Evolutionary conservation across 257 asterid species (phyloP), one percentile per base, ranked within the genome.

Genomic region (Nemophila menziesii): DNA sequence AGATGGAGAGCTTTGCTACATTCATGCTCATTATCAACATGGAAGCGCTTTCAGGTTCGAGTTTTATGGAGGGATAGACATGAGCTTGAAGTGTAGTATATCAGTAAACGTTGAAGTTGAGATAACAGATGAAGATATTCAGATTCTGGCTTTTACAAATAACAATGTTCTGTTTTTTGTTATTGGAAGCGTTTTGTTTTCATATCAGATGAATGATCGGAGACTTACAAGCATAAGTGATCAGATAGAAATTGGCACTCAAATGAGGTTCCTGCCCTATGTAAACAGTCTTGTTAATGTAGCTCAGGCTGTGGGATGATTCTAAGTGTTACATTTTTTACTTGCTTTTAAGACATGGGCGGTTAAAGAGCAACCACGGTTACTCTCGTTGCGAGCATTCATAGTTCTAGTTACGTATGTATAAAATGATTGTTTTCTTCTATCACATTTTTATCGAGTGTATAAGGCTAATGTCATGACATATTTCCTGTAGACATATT

Each of bases 1-100:
- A 15, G 42, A 46, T 1, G 78, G 66, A 22, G 80, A 72, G 69
- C 19, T 68, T 0, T 57, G 73, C 64, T 76, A 65, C 44, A 57
- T 75, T 6, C 33, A 57, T 13, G 23, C 56, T 44, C 13, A 37
- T 17, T 33, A 18, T 4, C 13, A 0, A 13, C 9, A 0, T 0
- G 33, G 19, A 1, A 48, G 51, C 21, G 34, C n/a, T 10, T 69
- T 18, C 58, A 11, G 12, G 3, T 39, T 75, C n/a, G 52, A 11
- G 46, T 22, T 76, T 36, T 43, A 63, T 20, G 49, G 65, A 9
- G 77, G 75, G 5, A 37, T 66, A 51, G 39, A 47, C 11, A 43
- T 72, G 73, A 24, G 56, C 23, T 44, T 71, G 57, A 63, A 44
- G 43, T 46, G 8, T 14, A 12, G 3, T 16, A 12, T 67, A 9